These are phyloP conservation scores for Lachancea fermentati DNA, from an alignment of 805 yeast species.

Conservation along the genomic window DNA sequence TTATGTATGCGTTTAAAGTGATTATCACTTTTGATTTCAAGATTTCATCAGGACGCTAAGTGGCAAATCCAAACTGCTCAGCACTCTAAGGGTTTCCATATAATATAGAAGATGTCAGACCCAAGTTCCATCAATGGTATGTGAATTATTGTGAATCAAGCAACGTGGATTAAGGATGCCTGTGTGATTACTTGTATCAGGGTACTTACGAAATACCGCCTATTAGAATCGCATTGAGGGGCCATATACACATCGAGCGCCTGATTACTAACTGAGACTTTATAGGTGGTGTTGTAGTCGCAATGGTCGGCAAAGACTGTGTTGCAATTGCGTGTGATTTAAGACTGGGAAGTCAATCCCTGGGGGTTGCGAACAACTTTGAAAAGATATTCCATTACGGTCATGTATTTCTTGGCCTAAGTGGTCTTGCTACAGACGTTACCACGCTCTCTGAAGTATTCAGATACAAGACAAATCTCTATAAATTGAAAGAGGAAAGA, in stretches of 20 bases:
- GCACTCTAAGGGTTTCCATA: background rate
- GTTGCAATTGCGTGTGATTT: conserved; percentile 96
- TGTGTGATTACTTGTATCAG: no score
- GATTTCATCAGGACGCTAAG: background rate
- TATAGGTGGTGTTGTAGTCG: conserved; percentile 89
- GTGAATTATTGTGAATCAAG: conserved; percentile 21
- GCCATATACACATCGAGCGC: no score
- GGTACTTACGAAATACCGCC: no score
- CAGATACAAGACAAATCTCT: conserved; percentile 79
- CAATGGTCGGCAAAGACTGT: conserved; percentile 98
- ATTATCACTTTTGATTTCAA: no score
- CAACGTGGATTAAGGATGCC: no score
- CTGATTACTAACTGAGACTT: conserved; percentile 14
- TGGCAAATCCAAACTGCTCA: background rate
- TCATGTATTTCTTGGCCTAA: conserved; percentile 81
- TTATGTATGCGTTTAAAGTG: no score
- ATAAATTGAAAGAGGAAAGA: conserved; percentile 87
- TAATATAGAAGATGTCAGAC: conserved; percentile 49
- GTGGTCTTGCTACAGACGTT: conserved; percentile 95
- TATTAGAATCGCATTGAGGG: no score
- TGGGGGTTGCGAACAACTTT: conserved; percentile 87
- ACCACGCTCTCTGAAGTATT: conserved; percentile 76
- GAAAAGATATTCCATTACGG: conserved; percentile 88
- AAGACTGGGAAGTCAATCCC: conserved; percentile 87
- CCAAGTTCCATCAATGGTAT: conserved; percentile 71